These are phyloP conservation scores for Geotrichum fermentans DNA, from an alignment of 1,139 yeast genomes.

Conservation along the genomic window DNA sequence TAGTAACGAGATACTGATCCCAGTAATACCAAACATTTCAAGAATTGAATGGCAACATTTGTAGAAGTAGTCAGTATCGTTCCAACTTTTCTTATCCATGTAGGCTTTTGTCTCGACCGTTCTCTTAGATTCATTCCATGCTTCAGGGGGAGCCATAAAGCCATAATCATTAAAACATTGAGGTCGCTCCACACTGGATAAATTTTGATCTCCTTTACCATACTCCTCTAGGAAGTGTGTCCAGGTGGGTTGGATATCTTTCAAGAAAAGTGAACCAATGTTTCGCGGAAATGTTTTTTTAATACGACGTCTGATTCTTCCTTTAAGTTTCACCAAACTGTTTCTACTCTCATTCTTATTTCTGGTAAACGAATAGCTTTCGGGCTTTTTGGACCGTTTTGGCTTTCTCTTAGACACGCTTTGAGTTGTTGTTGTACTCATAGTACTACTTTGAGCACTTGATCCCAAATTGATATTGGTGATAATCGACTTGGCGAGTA, in stretches of 20 bases:
- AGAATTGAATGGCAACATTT: conserved; percentile 35
- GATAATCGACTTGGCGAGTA: background rate
- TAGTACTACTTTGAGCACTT: background rate
- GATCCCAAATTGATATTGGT: background rate
- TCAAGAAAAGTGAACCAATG: conserved; percentile 22
- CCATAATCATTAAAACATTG: conserved; percentile 46
- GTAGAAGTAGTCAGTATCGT: conserved; percentile 41
- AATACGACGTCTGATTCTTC: conserved; percentile 10
- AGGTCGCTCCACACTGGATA: conserved; percentile 56
- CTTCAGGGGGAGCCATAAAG: conserved; percentile 54
- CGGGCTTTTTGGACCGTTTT: background rate
- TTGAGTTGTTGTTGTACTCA: background rate
- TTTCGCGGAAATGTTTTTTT: conserved; percentile 24
- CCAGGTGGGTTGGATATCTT: conserved; percentile 42
- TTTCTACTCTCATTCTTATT: conserved; percentile 8
- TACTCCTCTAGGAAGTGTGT: conserved; percentile 61
- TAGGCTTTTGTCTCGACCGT: conserved; percentile 41
- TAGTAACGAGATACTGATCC: conserved; percentile 57
- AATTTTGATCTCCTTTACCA: conserved; percentile 54
- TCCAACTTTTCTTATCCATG: conserved; percentile 49
- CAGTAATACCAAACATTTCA: conserved; percentile 43
- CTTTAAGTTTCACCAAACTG: conserved; percentile 9
- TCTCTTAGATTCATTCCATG: conserved; percentile 29
- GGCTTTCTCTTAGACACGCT: background rate
- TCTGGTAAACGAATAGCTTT: background rate